These are phyloP conservation scores for Cucurbita moschata DNA, from an alignment of 306 rosid species.

Conservation along the genomic window DNA sequence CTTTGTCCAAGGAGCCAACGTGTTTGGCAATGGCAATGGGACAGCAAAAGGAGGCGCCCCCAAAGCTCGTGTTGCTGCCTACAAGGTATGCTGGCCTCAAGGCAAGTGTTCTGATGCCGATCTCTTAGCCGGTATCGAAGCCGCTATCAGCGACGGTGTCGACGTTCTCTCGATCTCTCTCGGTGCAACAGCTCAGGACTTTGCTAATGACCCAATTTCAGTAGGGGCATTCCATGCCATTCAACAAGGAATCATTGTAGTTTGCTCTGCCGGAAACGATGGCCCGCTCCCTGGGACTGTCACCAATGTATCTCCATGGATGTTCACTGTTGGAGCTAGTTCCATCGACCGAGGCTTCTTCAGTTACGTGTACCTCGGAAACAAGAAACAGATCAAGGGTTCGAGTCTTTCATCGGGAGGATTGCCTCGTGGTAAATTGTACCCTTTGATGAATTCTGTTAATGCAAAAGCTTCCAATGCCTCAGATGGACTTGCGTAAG, in stretches of 20 bases:
- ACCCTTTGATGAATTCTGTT: too few relatives aligned
- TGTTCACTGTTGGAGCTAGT: background rate
- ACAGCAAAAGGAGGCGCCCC: conserved; percentile 3
- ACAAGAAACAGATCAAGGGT: background rate
- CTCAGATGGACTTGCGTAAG: too few relatives aligned
- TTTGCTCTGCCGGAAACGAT: background rate
- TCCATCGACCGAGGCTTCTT: background rate
- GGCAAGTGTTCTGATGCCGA: background rate
- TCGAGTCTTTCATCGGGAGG: too few relatives aligned
- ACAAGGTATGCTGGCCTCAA: background rate
- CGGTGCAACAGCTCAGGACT: background rate
- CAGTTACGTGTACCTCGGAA: background rate
- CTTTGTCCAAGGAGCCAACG: background rate
- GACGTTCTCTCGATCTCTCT: background rate
- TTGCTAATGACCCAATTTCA: background rate
- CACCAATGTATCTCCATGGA: background rate
- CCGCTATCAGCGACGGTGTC: background rate
- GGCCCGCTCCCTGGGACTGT: background rate
- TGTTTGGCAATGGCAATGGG: background rate
- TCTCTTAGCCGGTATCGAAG: background rate
- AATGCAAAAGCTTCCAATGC: too few relatives aligned
- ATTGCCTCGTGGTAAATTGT: too few relatives aligned
- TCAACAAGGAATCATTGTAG: background rate
- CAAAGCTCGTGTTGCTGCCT: background rate
- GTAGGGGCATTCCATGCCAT: background rate